A percentile compares a stretch with the other conserved stretches of the same genome.
Conservation (phyloP, 257 asterid species). For the Plantago major region DNA sequence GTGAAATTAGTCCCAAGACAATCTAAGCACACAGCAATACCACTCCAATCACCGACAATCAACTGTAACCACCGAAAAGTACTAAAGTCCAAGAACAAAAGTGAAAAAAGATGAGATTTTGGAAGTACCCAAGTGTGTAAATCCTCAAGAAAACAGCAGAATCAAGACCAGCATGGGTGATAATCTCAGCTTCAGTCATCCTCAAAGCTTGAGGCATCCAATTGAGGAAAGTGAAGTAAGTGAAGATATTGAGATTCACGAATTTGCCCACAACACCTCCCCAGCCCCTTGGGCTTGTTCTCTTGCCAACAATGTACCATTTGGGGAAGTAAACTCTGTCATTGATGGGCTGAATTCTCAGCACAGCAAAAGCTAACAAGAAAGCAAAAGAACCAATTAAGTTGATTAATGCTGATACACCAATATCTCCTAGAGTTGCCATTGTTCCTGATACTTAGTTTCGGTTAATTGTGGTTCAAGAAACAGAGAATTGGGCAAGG, state of each 20-base stretch:
- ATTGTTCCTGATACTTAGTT: too few species aligned
- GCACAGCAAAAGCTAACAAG: slow-evolving; percentile 86
- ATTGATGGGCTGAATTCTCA: slow-evolving; percentile 90
- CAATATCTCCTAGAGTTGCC: slow-evolving; percentile 91
- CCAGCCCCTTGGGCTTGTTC: slow-evolving; percentile 56
- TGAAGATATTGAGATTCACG: slow-evolving; percentile 66
- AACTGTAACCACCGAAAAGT: slow-evolving; percentile 6
- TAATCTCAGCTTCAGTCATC: slow-evolving; percentile 82
- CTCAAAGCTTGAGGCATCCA: slow-evolving; percentile 98
- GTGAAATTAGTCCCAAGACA: neutral
- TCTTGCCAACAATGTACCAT: slow-evolving; percentile 83
- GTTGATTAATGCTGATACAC: slow-evolving; percentile 81
- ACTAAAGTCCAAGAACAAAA: neutral
- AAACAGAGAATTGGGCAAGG: slow-evolving; percentile 13
- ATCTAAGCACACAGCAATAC: slow-evolving; percentile 5
- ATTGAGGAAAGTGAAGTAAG: slow-evolving; percentile 83
- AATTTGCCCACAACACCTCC: slow-evolving; percentile 75
- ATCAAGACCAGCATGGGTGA: slow-evolving; percentile 92
- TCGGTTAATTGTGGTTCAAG: slow-evolving; percentile 13
- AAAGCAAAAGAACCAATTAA: slow-evolving; percentile 66
- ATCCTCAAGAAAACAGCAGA: slow-evolving; percentile 96
- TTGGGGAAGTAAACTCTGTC: slow-evolving; percentile 94
- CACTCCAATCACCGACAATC: slow-evolving; percentile 6
- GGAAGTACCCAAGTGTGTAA: slow-evolving; percentile 76
- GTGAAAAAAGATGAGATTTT: slow-evolving; percentile 14